A percentile compares a stretch with the other conserved stretches of the same genome.
These are phyloP conservation scores for Pichia nakasei DNA, from an alignment of 805 yeast genomes.

Conservation along the genomic window DNA sequence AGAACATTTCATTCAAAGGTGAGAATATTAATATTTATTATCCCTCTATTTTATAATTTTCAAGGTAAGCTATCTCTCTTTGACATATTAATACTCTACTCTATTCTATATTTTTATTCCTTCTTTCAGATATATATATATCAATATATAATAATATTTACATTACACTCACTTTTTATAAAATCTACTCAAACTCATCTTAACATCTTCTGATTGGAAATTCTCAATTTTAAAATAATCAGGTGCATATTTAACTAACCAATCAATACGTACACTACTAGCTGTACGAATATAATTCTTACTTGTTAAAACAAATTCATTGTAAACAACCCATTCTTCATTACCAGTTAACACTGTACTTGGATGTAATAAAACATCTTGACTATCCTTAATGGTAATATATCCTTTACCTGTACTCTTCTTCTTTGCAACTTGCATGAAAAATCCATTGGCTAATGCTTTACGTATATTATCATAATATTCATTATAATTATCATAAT, in stretches of 20 bases:
- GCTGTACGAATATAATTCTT: constrained; percentile 93
- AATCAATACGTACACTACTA: constrained; percentile 81
- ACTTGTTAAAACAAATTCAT: constrained; percentile 89
- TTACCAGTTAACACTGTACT: constrained; percentile 83
- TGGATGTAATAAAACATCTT: constrained; percentile 91
- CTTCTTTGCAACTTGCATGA: constrained; percentile 97
- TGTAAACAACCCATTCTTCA: constrained; percentile 89
- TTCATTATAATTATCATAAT: constrained; percentile 44
- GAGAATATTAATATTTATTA: no score
- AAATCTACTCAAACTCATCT: constrained; percentile 58
- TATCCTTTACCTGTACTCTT: constrained; percentile 76
- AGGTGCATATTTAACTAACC: constrained; percentile 81
- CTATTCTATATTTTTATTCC: no score
- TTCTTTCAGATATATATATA: no score
- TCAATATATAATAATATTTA: background rate
- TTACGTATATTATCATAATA: constrained; percentile 76
- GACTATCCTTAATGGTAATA: constrained; percentile 89
- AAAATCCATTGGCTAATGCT: constrained; percentile 87
- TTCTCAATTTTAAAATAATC: constrained; percentile 55
- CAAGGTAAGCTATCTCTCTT: no score
- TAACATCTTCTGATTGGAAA: constrained; percentile 64
- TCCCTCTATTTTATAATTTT: no score
- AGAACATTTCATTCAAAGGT: no score
- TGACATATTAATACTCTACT: no score
- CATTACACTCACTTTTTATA: constrained; percentile 30